A percentile compares a stretch with the other conserved stretches of the same genome.
Evolutionary conservation across 2,329 filamentous ascomycete species (phyloP).

Genomic region (Calonectria fujianensis): DNA sequence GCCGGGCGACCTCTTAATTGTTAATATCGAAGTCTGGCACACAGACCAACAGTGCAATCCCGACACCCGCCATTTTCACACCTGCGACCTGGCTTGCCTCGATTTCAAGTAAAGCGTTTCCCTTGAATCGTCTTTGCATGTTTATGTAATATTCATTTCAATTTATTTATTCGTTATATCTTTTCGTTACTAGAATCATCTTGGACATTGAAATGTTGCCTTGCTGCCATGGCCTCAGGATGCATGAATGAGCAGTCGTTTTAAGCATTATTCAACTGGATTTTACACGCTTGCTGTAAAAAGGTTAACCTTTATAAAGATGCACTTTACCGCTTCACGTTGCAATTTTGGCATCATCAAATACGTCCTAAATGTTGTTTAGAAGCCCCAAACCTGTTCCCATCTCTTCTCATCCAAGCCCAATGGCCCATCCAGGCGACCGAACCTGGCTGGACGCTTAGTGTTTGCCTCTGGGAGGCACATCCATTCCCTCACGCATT

Average conservation of each 20-base stretch:
- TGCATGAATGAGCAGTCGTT: background rate
- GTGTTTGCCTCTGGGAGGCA: conserved; percentile 87
- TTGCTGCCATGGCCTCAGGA: background rate
- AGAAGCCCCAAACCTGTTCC: conserved; percentile 78
- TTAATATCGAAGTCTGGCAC: background rate
- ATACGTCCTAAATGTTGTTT: background rate
- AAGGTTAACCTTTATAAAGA: background rate
- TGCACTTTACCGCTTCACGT: background rate
- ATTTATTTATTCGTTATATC: background rate
- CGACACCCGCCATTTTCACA: background rate
- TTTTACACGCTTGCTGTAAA: background rate
- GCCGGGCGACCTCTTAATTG: background rate
- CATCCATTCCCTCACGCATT: conserved; percentile 88
- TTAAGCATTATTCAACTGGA: background rate
- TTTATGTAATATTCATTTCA: background rate
- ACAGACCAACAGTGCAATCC: background rate
- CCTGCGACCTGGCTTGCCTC: background rate
- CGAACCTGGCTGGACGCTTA: conserved; percentile 76
- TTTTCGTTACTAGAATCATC: background rate
- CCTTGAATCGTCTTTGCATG: background rate
- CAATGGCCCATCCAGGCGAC: conserved; percentile 77
- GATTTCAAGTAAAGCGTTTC: background rate
- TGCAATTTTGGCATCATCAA: too few species aligned
- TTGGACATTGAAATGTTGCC: background rate
- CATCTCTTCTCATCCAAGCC: conserved; percentile 75